Conservation (phyloP, 495 filamentous ascomycete species). For the Hypoxylon fuscum region DNA sequence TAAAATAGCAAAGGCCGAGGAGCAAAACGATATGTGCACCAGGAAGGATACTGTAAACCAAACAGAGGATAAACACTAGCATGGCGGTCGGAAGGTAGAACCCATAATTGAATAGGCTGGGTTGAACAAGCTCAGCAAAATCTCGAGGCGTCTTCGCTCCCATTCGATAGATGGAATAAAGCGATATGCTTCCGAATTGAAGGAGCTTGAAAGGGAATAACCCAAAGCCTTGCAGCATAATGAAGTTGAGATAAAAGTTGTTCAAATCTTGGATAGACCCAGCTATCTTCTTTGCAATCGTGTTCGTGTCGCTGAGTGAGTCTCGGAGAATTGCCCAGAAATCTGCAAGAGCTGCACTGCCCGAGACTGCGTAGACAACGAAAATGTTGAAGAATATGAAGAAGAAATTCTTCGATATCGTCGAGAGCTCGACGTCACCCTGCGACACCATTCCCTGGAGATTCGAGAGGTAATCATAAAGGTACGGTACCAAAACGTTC, state of each 20-base stretch:
- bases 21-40: constrained; percentile 82
- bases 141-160: constrained; percentile 91
- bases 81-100: constrained; percentile 94
- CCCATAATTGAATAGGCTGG: constrained; percentile 92
- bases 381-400: constrained; percentile 99
- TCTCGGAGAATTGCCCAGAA: constrained; percentile 77
- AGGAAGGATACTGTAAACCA: constrained; percentile 91
- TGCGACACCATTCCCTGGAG: constrained; percentile 94
- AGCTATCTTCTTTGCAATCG: constrained; percentile 79
- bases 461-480: constrained; percentile 93
- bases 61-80: constrained; percentile 90
- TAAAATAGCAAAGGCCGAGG: constrained; percentile 87
- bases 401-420: constrained; percentile 99
- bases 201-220: constrained; percentile 92
- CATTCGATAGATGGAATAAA: constrained; percentile 84
- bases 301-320: constrained; percentile 77
- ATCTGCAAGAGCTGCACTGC: constrained; percentile 72
- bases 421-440: constrained; percentile 91
- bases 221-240: constrained; percentile 91
- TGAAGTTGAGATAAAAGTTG: constrained; percentile 92
- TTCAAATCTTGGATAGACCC: constrained; percentile 74
- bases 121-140: constrained; percentile 82
- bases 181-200: constrained; percentile 82
- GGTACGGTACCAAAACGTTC: constrained; percentile 87
- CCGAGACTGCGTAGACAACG: constrained; percentile 90